These are phyloP conservation scores for Haplosporangium sp. DNA, from an alignment of 371 early-diverging fungal genomes.

Conservation along the genomic window DNA sequence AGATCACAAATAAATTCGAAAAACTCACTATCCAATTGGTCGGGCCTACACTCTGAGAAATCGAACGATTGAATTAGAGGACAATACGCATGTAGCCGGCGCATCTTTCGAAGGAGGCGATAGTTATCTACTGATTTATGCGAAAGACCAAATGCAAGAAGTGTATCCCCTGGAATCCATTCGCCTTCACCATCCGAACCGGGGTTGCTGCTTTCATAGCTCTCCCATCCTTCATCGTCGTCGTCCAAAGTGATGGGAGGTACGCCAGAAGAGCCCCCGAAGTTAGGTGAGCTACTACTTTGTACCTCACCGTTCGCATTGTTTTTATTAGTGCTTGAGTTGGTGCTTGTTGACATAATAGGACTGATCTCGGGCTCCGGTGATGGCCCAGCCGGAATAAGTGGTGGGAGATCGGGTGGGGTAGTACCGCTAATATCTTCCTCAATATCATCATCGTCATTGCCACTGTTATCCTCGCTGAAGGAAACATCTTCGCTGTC, in stretches of 20 bases:
- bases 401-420: background rate
- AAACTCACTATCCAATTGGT: constrained; percentile 7
- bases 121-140: background rate
- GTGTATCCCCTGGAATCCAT: too few species aligned
- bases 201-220: background rate
- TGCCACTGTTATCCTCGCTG: background rate
- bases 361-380: too few species aligned
- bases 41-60: constrained; percentile 22
- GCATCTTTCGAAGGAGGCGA: constrained; percentile 7
- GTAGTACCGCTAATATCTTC: background rate
- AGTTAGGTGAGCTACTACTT: background rate
- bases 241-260: background rate
- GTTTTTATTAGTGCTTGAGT: background rate
- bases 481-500: background rate
- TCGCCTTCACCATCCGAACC: too few species aligned
- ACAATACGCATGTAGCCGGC: constrained; percentile 13
- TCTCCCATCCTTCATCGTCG: background rate
- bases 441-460: background rate
- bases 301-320: background rate
- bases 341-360: too few species aligned
- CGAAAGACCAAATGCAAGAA: background rate
- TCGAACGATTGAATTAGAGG: constrained; percentile 30
- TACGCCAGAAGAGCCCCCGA: too few species aligned
- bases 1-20: constrained; percentile 19
- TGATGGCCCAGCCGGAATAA: too few species aligned